Conservation (phyloP, 2,329 filamentous ascomycete species). For the Cordyceps pruinosa region DNA sequence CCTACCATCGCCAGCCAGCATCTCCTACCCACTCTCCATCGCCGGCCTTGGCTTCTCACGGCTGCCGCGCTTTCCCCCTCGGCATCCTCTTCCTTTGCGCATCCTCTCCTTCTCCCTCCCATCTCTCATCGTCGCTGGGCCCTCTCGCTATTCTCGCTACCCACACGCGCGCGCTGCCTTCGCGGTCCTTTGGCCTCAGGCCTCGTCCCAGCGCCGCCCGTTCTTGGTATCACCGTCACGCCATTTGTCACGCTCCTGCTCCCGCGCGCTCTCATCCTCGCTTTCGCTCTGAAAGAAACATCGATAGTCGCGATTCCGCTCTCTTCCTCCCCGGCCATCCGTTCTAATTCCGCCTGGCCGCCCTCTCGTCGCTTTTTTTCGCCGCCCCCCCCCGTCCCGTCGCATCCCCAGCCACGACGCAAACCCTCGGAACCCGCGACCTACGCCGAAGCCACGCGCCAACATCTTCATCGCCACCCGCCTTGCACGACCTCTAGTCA, state of each 20-base stretch:
- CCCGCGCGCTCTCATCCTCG: constrained; percentile 14
- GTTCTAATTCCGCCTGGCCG: background rate
- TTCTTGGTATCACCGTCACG: constrained; percentile 11
- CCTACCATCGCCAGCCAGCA: constrained; percentile 7
- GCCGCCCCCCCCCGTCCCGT: background rate
- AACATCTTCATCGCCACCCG: background rate
- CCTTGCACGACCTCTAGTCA: background rate
- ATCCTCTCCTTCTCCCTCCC: background rate
- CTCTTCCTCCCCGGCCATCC: background rate
- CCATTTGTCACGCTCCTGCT: constrained; percentile 7
- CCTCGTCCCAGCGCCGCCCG: background rate
- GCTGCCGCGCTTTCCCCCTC: background rate
- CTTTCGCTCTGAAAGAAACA: constrained; percentile 7
- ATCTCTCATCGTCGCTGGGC: background rate
- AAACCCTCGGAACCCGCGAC: constrained; percentile 3
- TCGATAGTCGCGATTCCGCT: background rate
- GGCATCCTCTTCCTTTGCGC: constrained; percentile 6
- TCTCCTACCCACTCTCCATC: constrained; percentile 8
- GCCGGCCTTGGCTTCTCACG: background rate
- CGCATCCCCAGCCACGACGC: constrained; percentile 16
- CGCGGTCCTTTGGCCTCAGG: constrained; percentile 7
- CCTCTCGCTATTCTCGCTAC: constrained; percentile 6
- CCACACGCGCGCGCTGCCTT: constrained; percentile 7
- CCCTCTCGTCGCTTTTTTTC: background rate
- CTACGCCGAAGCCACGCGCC: constrained; percentile 5